Evolutionary conservation across 129 eudicot genomes (phyloP), one percentile per base, ranked within the genome.

Genomic region (Saposhnikovia divaricata): DNA sequence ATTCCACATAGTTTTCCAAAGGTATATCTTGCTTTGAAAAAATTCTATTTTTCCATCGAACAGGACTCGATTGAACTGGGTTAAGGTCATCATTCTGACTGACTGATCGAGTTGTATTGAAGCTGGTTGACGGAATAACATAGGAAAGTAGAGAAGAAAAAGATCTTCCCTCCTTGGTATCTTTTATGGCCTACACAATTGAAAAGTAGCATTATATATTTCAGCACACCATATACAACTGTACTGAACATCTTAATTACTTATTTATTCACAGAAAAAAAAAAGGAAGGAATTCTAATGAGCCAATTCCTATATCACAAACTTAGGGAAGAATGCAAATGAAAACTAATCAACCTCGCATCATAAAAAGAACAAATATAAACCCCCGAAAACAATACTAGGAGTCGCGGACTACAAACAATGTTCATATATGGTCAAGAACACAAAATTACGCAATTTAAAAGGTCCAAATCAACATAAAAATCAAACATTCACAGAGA

Each of bases 141-240:
- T 66, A 88, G 43, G 96, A 83, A 55, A 90, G 84, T 14, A 90
- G 70, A 40, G 98, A 95, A 53, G 94, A 83, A 70, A 80, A 39
- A 44, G 89, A 80, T 68, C 85, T 86, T 15, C 88, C 90, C 73
- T 87, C 89, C 84, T 90, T 87, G 39, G 86, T 25, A 81, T 81
- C 47, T 57, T 90, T 80, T 80, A 86, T 92, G 88, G 84, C 96
- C 98, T 94, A 84, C 86, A 90, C 78, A 81, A 43, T 77, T 66
- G 77, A 25, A 79, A 78, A 77, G 48, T 72, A 70, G 73, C 79
- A 85, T 79, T 83, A 87, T 79, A 78, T 74, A 61, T n/a, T 61
- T 61, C 2, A 61, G 15, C 34, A 61, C 25, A 15, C 16, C 69
- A 61, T 25, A n/a, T 4, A 61, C 5, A 61, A 61, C 4, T 1